phyloP scores from a whole-genome alignment of 352 stramenopile genomes.

The Discostella stelligera region DNA sequence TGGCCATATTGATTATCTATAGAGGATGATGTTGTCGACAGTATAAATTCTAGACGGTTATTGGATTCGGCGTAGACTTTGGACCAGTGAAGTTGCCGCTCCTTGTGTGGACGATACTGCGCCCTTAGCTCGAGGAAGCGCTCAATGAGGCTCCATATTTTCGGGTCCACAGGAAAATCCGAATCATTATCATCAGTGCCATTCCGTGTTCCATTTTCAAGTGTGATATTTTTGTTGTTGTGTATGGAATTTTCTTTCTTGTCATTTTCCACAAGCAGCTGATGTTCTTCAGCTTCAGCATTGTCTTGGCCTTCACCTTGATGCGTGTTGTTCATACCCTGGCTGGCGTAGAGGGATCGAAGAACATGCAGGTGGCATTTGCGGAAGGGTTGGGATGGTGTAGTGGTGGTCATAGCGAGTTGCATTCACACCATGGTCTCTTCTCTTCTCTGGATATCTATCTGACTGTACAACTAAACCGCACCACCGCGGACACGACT shows the following conservation, averaged over 20 bases:
- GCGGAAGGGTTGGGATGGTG: constrained; percentile 7
- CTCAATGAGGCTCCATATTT: constrained; percentile 26
- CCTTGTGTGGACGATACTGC: constrained; percentile 16
- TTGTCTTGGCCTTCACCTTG: no score
- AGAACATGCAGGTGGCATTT: constrained; percentile 20
- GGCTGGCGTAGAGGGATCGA: constrained; percentile 8
- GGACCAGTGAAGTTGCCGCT: constrained; percentile 21
- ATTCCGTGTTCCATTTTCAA: not conserved
- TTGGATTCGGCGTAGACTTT: constrained; percentile 24
- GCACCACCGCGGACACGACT: no score
- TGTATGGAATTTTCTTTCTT: not conserved
- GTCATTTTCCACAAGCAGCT: not conserved
- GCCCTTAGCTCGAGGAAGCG: constrained; percentile 13
- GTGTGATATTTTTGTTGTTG: not conserved
- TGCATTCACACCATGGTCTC: no score
- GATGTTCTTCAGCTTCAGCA: no score
- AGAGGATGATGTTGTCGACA: constrained; percentile 7
- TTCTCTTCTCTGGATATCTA: not conserved
- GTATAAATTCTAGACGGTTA: constrained; percentile 21
- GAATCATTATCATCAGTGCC: not conserved
- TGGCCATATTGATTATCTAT: constrained; percentile 9
- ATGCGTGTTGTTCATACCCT: not conserved
- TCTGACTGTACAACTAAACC: no score
- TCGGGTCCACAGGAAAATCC: constrained; percentile 13
- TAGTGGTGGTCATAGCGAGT: no score